phyloP scores from a whole-genome alignment of 257 asterid species.

The Nicotiana tomentosiformis region DNA sequence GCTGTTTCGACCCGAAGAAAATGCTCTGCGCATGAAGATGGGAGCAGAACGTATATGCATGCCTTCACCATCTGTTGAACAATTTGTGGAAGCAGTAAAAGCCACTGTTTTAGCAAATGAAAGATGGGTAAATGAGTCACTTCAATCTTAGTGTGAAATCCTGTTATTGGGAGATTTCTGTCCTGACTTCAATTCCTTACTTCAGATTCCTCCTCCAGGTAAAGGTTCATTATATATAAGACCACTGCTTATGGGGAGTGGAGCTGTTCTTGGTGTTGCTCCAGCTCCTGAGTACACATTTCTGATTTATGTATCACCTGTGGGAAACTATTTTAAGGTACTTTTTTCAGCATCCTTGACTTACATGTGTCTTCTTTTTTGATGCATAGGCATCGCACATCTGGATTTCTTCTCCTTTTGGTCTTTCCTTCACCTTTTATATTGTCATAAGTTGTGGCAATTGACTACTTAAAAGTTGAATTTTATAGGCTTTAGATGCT shows the following conservation, averaged over 20 bases:
- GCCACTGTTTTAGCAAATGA: slow-evolving; percentile 78
- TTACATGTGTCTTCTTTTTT: not conserved
- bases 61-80: slow-evolving; percentile 90
- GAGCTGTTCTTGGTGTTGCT: slow-evolving; percentile 95
- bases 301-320: slow-evolving; percentile 86
- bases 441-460: not conserved
- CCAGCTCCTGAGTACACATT: slow-evolving; percentile 98
- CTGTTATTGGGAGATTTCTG: slow-evolving; percentile 7
- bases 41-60: slow-evolving; percentile 99
- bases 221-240: slow-evolving; percentile 89
- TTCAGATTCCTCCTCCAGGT: slow-evolving; percentile 95
- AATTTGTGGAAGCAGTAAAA: slow-evolving; percentile 85
- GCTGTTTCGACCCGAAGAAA: slow-evolving; percentile 85
- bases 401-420: not conserved
- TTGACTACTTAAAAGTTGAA: not conserved
- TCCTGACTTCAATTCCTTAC: slow-evolving; percentile 10
- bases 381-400: not conserved
- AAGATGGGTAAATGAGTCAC: slow-evolving; percentile 69
- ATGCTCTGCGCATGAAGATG: slow-evolving; percentile 56
- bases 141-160: slow-evolving; percentile 1
- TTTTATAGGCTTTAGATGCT: not conserved
- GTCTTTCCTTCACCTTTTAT: not conserved
- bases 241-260: slow-evolving; percentile 98
- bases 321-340: slow-evolving; percentile 97
- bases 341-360: not conserved